Base-by-base conservation (phyloP, 768 basidiomycete genomes). In the Flagelloscypha sp. region DNA sequence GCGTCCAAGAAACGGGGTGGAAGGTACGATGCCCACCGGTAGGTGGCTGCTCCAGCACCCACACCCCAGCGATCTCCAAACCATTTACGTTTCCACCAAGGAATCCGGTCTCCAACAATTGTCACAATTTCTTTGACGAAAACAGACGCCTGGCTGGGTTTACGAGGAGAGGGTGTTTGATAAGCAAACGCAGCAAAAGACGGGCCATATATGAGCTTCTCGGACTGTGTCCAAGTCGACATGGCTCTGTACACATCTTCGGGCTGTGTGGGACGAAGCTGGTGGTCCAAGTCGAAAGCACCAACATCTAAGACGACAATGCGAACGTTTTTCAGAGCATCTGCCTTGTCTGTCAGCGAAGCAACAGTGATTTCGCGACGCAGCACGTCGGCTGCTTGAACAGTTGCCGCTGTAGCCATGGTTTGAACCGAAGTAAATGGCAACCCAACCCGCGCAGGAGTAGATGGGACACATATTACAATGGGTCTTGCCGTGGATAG, bases 251-350 rank as follows among this genome's bases (percentile, higher is more conserved):
- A 62, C 21, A 64, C 51, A 25, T 59, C 64, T 28, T 57, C 54
- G 5, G 61, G 52, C 12, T 54, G 46, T 48, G 37, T 22, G 40
- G 36, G 36, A 47, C 44, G 3, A 47, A 44, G 29, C 53, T 27
- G 18, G 44, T n/a, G 33, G 38, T 6, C 50, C 61, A 17, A 59
- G 44, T 66, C 61, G 36, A 84, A 65, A 5, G 65, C 53, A 17
- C 87, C 87, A 23, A 89, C 81, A 50, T 89, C 85, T 4, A 82
- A 70, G 7, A 76, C 66, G 43, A 84, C 74, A 12, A 88, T 67
- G 44, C 72, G 70, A 53, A 85, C 74, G 45, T 77, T 76, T 49
- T 66, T 71, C 64, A 83, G 77, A 1, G 67, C 61, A 38, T 75
- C 74, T 0, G 70, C 61, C 33, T 66, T 63, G 33, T 73, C 74